phyloP scores from a whole-genome alignment of 768 basidiomycete genomes.

The Russula griseocarnosa region DNA sequence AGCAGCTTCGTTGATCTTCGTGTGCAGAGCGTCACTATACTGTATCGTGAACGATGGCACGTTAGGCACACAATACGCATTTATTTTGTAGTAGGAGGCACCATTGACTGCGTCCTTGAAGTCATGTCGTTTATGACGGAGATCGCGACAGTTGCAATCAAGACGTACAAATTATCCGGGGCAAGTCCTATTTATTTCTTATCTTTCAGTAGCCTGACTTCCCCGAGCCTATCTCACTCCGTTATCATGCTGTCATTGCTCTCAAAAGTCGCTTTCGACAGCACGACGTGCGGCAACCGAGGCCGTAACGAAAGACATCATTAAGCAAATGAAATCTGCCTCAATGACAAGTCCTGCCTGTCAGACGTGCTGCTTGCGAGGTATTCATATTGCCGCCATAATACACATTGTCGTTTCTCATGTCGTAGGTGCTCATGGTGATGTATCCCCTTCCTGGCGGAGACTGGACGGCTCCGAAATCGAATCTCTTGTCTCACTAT shows the following conservation, averaged over 20 bases:
- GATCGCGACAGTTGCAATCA: conserved; percentile 61
- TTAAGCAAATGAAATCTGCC: conserved; percentile 75
- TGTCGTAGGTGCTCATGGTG: conserved; percentile 46
- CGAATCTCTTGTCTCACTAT: conserved; percentile 65
- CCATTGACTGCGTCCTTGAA: conserved; percentile 35
- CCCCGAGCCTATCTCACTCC: conserved; percentile 68
- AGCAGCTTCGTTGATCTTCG: neutral
- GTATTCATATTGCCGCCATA: conserved; percentile 39
- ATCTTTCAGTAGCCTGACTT: conserved; percentile 13
- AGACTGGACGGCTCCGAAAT: conserved; percentile 64
- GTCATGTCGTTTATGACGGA: conserved; percentile 96
- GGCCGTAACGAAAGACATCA: conserved; percentile 66
- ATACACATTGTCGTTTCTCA: conserved; percentile 27
- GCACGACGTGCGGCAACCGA: conserved; percentile 86
- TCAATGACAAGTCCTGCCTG: conserved; percentile 81
- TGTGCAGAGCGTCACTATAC: conserved; percentile 73
- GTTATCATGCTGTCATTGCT: conserved; percentile 73
- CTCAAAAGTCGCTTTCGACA: conserved; percentile 75
- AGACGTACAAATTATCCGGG: conserved; percentile 65
- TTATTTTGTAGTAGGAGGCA: neutral
- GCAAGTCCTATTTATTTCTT: conserved; percentile 42
- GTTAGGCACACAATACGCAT: conserved; percentile 71
- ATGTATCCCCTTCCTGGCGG: conserved; percentile 59
- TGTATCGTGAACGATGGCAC: conserved; percentile 80
- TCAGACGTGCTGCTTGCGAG: conserved; percentile 81